These are phyloP conservation scores for Aspergillus sparsus DNA, from an alignment of 495 filamentous ascomycete species.

Conservation along the genomic window DNA sequence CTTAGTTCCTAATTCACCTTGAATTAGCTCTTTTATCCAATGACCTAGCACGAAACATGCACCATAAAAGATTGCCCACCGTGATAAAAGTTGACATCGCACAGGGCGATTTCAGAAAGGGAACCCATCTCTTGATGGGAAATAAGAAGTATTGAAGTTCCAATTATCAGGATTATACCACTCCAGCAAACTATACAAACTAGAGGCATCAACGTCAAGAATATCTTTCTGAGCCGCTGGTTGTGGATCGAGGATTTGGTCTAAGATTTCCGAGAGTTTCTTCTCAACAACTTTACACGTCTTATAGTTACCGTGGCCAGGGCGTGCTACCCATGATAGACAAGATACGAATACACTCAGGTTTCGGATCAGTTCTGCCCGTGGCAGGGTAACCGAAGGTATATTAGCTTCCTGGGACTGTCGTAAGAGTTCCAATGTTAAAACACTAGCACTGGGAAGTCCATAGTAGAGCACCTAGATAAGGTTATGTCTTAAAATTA, in stretches of 20 bases:
- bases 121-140: slow-evolving; percentile 30
- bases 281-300: slow-evolving; percentile 52
- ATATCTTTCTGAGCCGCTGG: slow-evolving; percentile 31
- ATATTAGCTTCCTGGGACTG: slow-evolving; percentile 50
- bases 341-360: slow-evolving; percentile 63
- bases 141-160: slow-evolving; percentile 40
- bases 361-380: slow-evolving; percentile 63
- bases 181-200: slow-evolving; percentile 39
- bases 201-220: slow-evolving; percentile 37
- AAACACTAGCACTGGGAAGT: slow-evolving; percentile 58
- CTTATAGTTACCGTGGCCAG: slow-evolving; percentile 54
- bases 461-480: slow-evolving; percentile 53
- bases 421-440: slow-evolving; percentile 62
- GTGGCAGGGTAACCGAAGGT: slow-evolving; percentile 44
- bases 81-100: slow-evolving; percentile 1
- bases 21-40: not conserved
- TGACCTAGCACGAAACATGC: not conserved
- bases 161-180: slow-evolving; percentile 43
- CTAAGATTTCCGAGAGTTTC: slow-evolving; percentile 45
- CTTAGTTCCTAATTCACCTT: not conserved
- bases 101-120: slow-evolving; percentile 18
- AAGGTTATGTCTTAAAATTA: slow-evolving; percentile 15
- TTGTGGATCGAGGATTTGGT: slow-evolving; percentile 44
- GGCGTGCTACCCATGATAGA: slow-evolving; percentile 54
- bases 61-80: not conserved